A percentile compares a stretch with the other conserved stretches of the same genome.
Conservation (phyloP, 345 rosid genomes). For the Aquilaria yunnanensis region DNA sequence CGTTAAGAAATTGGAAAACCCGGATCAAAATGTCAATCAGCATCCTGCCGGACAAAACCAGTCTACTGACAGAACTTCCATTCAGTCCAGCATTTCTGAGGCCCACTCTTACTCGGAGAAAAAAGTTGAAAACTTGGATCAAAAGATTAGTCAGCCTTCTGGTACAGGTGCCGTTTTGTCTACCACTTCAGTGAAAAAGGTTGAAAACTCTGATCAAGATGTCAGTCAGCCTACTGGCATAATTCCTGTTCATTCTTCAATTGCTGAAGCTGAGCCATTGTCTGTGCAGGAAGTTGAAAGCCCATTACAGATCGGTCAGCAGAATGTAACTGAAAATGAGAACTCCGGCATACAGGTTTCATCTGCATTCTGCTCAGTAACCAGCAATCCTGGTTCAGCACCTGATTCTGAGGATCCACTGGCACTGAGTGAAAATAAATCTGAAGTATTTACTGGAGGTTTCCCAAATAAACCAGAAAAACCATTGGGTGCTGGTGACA, state of each 20-base stretch:
- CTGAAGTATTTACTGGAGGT: constrained; percentile 20
- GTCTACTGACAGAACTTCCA: no score
- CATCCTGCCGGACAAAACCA: no score
- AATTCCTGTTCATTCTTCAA: constrained; percentile 31
- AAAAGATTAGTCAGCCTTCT: no score
- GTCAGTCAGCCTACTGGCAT: constrained; percentile 22
- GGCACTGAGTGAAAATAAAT: constrained; percentile 16
- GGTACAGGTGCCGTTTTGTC: no score
- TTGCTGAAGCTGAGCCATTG: constrained; percentile 39
- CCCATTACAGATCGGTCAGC: constrained; percentile 38
- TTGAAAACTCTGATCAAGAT: no score
- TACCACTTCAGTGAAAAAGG: no score
- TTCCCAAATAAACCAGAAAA: neutral
- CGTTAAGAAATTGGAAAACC: no score
- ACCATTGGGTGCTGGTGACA: no score
- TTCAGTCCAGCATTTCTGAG: no score
- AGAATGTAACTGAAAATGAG: constrained; percentile 35
- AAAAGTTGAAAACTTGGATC: no score
- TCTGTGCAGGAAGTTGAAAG: constrained; percentile 44
- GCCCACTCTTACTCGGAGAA: no score
- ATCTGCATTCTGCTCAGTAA: constrained; percentile 24
- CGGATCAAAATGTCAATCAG: no score
- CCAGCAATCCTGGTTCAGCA: constrained; percentile 14
- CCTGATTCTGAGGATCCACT: constrained; percentile 23
- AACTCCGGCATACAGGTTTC: constrained; percentile 26